Conservation (phyloP, 2,329 filamentous ascomycete species). For the Phaeoacremonium minimum region DNA sequence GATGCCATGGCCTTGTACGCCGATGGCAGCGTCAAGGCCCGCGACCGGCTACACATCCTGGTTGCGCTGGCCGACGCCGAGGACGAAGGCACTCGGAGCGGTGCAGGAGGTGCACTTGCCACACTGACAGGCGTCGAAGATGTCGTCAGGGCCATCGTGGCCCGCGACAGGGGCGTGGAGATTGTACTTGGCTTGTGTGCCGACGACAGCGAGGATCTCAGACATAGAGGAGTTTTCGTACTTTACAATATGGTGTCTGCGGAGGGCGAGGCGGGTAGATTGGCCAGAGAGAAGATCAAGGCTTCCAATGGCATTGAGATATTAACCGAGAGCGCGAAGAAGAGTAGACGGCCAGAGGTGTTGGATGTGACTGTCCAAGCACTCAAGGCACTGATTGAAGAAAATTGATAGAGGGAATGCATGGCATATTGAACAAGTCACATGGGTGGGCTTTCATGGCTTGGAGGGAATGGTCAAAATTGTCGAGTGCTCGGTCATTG, state of each 20-base stretch:
- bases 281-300: constrained; percentile 56
- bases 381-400: constrained; percentile 61
- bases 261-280: constrained; percentile 60
- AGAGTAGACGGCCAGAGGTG: constrained; percentile 64
- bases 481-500: no score
- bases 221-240: constrained; percentile 71
- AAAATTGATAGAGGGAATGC: no score
- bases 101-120: constrained; percentile 84
- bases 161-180: constrained; percentile 66
- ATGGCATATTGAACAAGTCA: no score
- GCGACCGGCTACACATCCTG: constrained; percentile 74
- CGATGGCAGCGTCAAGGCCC: constrained; percentile 61
- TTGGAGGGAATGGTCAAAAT: no score
- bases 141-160: constrained; percentile 67
- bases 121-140: constrained; percentile 76
- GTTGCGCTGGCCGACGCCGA: constrained; percentile 85
- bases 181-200: constrained; percentile 77
- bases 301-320: constrained; percentile 61
- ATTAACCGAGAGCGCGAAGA: constrained; percentile 66
- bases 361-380: constrained; percentile 68
- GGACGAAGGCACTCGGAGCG: constrained; percentile 72
- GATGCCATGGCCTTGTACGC: constrained; percentile 66
- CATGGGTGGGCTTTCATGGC: no score
- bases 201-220: constrained; percentile 66
- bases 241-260: constrained; percentile 68